Conservation (phyloP, 768 basidiomycete genomes). For the Gymnopilus dilepis region DNA sequence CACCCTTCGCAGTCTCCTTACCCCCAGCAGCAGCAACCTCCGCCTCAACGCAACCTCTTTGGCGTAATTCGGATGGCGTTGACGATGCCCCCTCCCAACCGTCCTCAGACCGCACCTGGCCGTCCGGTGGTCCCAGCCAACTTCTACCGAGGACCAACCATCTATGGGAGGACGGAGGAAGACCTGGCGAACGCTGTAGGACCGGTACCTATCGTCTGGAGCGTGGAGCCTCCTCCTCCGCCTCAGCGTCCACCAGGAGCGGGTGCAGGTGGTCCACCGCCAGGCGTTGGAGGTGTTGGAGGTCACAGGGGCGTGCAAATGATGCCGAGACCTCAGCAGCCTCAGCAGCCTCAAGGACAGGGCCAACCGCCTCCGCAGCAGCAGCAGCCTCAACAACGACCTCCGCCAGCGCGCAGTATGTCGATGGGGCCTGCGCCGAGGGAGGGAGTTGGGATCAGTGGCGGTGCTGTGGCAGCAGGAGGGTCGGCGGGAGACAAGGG, state of each 20-base stretch:
- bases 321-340: slow-evolving; percentile 16
- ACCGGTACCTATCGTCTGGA: slow-evolving; percentile 68
- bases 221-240: slow-evolving; percentile 42
- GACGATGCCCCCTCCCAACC: slow-evolving; percentile 16
- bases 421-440: slow-evolving; percentile 16
- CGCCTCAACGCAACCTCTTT: slow-evolving; percentile 19
- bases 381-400: not conserved
- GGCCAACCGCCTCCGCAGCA: not conserved
- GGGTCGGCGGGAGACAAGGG: not conserved
- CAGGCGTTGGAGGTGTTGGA: not conserved
- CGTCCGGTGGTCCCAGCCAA: not conserved
- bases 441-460: slow-evolving; percentile 11
- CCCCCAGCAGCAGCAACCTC: slow-evolving; percentile 8
- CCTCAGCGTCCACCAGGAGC: not conserved
- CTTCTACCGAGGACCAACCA: slow-evolving; percentile 48
- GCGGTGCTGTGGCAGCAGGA: not conserved
- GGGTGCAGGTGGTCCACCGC: not conserved
- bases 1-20: slow-evolving; percentile 6
- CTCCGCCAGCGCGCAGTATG: slow-evolving; percentile 13
- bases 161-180: slow-evolving; percentile 60
- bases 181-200: slow-evolving; percentile 56
- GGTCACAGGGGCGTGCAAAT: slow-evolving; percentile 14
- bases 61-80: slow-evolving; percentile 37
- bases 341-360: not conserved
- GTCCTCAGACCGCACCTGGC: slow-evolving; percentile 27